Percentiles rank a stretch among this genome's conserved stretches.
Evolutionary conservation across 768 basidiomycete genomes (phyloP).

Genomic region (Agaricus sinodeliciosus): DNA sequence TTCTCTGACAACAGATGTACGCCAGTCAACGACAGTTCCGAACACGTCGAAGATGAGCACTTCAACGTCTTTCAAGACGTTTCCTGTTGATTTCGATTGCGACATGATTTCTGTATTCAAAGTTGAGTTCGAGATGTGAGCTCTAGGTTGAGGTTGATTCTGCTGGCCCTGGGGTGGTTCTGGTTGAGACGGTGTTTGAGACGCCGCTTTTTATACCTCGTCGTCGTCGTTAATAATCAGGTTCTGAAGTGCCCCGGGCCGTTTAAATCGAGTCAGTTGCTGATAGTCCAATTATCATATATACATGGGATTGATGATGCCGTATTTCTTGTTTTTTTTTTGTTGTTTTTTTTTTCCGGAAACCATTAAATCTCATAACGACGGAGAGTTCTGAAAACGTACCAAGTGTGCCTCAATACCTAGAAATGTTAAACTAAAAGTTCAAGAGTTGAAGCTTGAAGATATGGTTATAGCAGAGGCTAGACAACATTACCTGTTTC

Average conservation of each 20-base stretch:
- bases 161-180: neutral
- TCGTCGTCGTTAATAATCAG: neutral
- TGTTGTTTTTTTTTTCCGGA: no score
- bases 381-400: no score
- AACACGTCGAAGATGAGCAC: conserved; percentile 43
- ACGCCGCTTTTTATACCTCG: neutral
- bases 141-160: neutral
- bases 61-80: conserved; percentile 25
- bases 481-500: no score
- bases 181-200: neutral
- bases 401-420: no score
- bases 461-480: no score
- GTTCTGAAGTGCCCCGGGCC: neutral
- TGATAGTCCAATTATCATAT: conserved; percentile 4
- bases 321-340: no score
- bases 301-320: neutral
- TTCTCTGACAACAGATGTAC: conserved; percentile 25
- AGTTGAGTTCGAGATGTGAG: neutral
- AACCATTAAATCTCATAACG: no score
- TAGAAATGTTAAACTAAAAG: no score
- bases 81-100: neutral
- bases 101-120: neutral
- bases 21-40: conserved; percentile 47
- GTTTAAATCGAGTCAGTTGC: conserved; percentile 5
- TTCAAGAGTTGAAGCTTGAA: no score